phyloP scores from a whole-genome alignment of 805 yeast species.

The Cyberlindnera samutprakarnensis region DNA sequence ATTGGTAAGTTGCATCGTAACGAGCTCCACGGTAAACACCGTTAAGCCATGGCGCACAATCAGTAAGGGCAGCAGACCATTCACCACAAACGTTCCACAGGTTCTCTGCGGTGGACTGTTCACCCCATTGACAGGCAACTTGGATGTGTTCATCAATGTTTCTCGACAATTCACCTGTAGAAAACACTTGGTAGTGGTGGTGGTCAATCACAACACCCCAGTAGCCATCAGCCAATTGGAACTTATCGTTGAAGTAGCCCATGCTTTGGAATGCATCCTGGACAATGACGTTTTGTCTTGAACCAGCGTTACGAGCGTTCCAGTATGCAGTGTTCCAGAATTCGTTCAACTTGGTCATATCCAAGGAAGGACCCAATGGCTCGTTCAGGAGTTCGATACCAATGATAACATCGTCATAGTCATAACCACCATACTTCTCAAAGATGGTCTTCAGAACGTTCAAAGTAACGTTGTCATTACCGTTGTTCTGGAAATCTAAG shows the following conservation, averaged over 20 bases:
- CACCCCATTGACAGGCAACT: conserved; percentile 45
- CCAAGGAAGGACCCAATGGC: conserved; percentile 71
- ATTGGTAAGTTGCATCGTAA: conserved; percentile 53
- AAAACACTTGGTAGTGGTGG: conserved; percentile 86
- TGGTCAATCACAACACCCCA: conserved; percentile 79
- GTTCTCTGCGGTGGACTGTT: conserved; percentile 37
- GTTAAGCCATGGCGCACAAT: conserved; percentile 83
- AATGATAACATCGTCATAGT: conserved; percentile 62
- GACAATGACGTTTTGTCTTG: conserved; percentile 52
- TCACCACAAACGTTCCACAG: conserved; percentile 83
- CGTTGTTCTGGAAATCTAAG: conserved; percentile 45
- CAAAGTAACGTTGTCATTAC: conserved; percentile 47
- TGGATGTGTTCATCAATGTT: conserved; percentile 54
- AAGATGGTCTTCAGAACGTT: conserved; percentile 48
- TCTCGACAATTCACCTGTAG: conserved; percentile 50
- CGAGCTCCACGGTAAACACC: conserved; percentile 83
- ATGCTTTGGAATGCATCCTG: conserved; percentile 75
- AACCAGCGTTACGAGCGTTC: conserved; percentile 47
- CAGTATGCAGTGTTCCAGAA: conserved; percentile 61
- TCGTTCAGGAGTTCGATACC: conserved; percentile 87
- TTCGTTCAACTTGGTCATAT: conserved; percentile 47
- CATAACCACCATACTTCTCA: conserved; percentile 52
- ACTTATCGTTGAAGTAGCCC: conserved; percentile 55
- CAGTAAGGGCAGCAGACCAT: conserved; percentile 89
- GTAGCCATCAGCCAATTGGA: conserved; percentile 30